Base-by-base conservation (phyloP, 306 rosid species). In the Quillaja saponaria region DNA sequence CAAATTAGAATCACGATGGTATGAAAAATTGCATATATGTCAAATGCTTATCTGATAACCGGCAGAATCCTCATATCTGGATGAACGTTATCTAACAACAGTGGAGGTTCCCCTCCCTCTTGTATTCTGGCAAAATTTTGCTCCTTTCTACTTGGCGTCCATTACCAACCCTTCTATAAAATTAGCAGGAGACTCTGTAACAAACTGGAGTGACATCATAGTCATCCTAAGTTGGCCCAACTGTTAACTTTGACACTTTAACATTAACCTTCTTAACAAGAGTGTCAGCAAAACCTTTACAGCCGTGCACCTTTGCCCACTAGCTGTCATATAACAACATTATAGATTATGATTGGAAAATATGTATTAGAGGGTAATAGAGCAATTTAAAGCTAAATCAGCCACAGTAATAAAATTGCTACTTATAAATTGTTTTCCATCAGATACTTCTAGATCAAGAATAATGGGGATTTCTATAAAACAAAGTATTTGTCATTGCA, bases 291-390 rank as follows among this genome's bases (percentile, higher is more conserved):
- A 87, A 61, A 90, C 90, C 78, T 90, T 87, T 6, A 90, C 82
- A 13, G 97, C 91, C 0, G 97, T 90, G 73, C 96, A 90, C 67
- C 96, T 81, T 75, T 90, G 97, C 46, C 97, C 96, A 66, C 96
- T 90, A 87, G n/a, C n/a, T n/a, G n/a, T 51, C 56, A 66, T 47
- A 56, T 31, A 70, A 28, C 11, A 15, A 20, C 40, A 33, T 7
- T 3, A 18, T 13, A 67, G 8, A 4, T 6, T 31, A 47, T 42
- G 41, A 61, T 37, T 5, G 31, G 34, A 34, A 49, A n/a, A 63
- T 33, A 5, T 21, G 66, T 8, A 19, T 37, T 20, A 60, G 7
- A 7, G 45, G 55, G 34, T 18, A 42, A 21, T 56, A 34, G 7
- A 33, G 61, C 39, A 37, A 57, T 34, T 48, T 49, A 37, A 55